Conservation (phyloP, 352 stramenopile genomes). For the Globisporangium solare region DNA sequence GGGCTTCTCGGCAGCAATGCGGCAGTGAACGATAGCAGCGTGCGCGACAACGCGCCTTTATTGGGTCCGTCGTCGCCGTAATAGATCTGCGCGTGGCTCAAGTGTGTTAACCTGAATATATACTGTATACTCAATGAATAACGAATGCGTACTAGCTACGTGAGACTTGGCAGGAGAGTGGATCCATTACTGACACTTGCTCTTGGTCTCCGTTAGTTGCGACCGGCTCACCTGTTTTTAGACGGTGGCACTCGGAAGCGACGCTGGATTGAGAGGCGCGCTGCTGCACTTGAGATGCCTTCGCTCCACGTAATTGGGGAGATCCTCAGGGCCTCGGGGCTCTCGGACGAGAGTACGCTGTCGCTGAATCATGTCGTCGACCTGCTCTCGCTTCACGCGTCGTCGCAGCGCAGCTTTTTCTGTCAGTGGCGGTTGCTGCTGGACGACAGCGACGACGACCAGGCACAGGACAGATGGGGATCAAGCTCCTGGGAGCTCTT, state of each 20-base stretch:
- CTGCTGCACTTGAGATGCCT: constrained; percentile 19
- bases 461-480: background rate
- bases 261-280: too few species aligned
- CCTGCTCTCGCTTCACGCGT: constrained; percentile 35
- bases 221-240: too few species aligned
- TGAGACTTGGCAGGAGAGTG: too few species aligned
- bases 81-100: too few species aligned
- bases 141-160: background rate
- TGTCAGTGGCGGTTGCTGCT: constrained; percentile 41
- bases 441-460: background rate
- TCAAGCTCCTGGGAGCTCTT: constrained; percentile 31
- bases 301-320: constrained; percentile 42
- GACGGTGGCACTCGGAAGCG: too few species aligned
- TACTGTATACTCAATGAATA: background rate
- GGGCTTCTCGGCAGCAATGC: background rate
- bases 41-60: constrained; percentile 28
- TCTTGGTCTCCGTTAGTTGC: too few species aligned
- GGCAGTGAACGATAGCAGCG: constrained; percentile 17
- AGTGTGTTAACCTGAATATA: too few species aligned
- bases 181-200: too few species aligned
- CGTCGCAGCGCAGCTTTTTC: constrained; percentile 36
- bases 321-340: constrained; percentile 38
- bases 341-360: constrained; percentile 14
- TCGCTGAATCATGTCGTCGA: constrained; percentile 27
- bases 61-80: constrained; percentile 24